A percentile compares a stretch with the other conserved stretches of the same genome.
These are phyloP conservation scores for Cetraspora pellucida DNA, from an alignment of 192 early-diverging fungal species.

Conservation along the genomic window DNA sequence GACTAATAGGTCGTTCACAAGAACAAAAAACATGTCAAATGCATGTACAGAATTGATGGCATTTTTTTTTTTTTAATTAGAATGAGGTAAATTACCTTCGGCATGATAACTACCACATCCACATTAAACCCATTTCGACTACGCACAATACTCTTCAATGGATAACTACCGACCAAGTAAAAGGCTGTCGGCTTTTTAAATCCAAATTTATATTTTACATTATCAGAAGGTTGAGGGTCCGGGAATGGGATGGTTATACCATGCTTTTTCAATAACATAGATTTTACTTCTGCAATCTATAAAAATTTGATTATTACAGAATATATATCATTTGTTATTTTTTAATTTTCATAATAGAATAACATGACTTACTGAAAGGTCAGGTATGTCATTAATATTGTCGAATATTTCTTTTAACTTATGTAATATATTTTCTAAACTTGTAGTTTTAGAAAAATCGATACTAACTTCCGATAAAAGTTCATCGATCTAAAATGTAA, in stretches of 20 bases:
- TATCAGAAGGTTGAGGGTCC: conserved; percentile 68
- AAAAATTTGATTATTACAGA: neutral
- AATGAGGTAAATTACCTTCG: conserved; percentile 44
- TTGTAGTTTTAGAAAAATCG: conserved; percentile 60
- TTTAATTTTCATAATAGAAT: neutral
- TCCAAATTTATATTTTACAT: conserved; percentile 77
- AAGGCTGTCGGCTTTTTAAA: conserved; percentile 75
- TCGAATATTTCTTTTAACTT: conserved; percentile 72
- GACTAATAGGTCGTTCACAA: conserved; percentile 33
- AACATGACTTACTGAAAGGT: conserved; percentile 49
- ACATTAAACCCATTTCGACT: conserved; percentile 69
- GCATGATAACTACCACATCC: conserved; percentile 93
- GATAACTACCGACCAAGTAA: conserved; percentile 85
- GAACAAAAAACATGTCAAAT: too few species aligned
- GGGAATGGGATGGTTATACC: conserved; percentile 75
- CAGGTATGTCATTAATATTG: conserved; percentile 51
- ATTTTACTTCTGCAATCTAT: conserved; percentile 49
- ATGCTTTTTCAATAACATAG: conserved; percentile 55
- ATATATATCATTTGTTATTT: neutral
- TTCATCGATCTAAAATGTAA: conserved; percentile 42
- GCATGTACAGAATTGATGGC: too few species aligned
- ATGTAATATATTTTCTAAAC: conserved; percentile 67
- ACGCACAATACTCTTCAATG: conserved; percentile 74
- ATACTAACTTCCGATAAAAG: conserved; percentile 66
- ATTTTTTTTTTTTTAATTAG: conserved; percentile 1